Conservation (phyloP, 306 rosid genomes). For the Trifolium dubium region DNA sequence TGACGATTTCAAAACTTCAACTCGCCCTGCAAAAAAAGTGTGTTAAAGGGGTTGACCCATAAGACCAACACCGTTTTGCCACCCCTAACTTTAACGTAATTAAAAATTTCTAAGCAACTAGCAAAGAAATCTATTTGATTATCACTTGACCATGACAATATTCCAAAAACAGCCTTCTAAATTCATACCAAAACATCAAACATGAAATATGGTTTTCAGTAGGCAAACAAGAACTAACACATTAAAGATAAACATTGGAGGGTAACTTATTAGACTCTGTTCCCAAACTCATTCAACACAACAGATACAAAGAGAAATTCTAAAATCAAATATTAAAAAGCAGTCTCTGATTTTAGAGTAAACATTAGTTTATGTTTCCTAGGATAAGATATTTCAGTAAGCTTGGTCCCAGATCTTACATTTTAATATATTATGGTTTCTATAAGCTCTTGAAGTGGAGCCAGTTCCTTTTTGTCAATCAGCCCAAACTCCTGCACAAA, state of each 20-base stretch:
- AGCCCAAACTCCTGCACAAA: slow-evolving; percentile 87
- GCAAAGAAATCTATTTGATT: slow-evolving; percentile 4
- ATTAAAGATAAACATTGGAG: slow-evolving; percentile 18
- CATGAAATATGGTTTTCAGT: slow-evolving; percentile 3
- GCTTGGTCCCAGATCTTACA: slow-evolving; percentile 36
- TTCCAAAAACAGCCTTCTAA: slow-evolving; percentile 34
- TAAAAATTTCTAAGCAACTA: slow-evolving; percentile 12
- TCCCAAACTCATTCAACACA: slow-evolving; percentile 40
- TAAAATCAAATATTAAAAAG: slow-evolving; percentile 42
- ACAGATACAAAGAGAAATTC: slow-evolving; percentile 43
- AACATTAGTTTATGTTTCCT: slow-evolving; percentile 43
- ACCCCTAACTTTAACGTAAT: neutral
- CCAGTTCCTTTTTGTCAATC: slow-evolving; percentile 97
- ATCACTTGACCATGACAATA: slow-evolving; percentile 8
- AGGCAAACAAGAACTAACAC: slow-evolving; percentile 14
- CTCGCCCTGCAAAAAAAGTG: neutral
- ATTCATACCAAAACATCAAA: slow-evolving; percentile 24
- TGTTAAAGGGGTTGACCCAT: neutral
- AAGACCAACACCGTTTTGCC: neutral
- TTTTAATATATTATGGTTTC: slow-evolving; percentile 84
- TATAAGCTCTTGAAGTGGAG: slow-evolving; percentile 99
- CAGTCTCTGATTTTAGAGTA: slow-evolving; percentile 40
- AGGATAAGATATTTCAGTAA: slow-evolving; percentile 40
- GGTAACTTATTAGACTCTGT: slow-evolving; percentile 36
- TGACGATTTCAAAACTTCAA: neutral